Evolutionary conservation across 768 basidiomycete species (phyloP).

Genomic region (Kwoniella dejecticola): DNA sequence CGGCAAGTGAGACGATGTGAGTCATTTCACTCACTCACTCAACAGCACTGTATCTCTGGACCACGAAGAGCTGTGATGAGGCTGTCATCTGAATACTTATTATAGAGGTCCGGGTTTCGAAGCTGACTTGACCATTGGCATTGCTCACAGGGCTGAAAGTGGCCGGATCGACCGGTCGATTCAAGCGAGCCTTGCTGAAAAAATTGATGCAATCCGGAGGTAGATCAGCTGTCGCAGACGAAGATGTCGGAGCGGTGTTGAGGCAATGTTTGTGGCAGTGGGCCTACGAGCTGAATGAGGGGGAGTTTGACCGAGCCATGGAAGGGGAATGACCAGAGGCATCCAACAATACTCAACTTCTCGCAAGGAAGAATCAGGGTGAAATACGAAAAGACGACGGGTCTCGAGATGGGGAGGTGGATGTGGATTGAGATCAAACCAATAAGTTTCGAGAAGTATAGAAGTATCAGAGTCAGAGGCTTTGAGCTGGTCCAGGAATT

Average conservation of each 20-base stretch:
- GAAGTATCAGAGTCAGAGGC: no score
- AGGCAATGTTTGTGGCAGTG: constrained; percentile 55
- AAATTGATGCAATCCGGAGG: constrained; percentile 42
- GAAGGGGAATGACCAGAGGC: constrained; percentile 14
- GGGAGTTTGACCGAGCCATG: constrained; percentile 45
- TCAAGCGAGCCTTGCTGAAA: constrained; percentile 50
- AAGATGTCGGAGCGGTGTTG: constrained; percentile 48
- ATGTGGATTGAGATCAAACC: no score
- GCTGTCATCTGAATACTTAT: no score
- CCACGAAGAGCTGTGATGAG: no score
- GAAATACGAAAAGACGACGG: no score
- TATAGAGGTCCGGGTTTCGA: no score
- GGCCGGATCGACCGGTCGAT: constrained; percentile 51
- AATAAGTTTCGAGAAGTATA: no score
- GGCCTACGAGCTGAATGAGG: constrained; percentile 47
- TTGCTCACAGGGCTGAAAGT: constrained; percentile 47
- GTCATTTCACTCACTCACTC: constrained; percentile 10
- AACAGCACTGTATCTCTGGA: no score
- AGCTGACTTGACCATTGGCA: neutral
- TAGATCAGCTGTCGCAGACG: constrained; percentile 31
- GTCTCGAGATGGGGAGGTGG: no score
- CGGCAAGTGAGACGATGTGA: constrained; percentile 52
- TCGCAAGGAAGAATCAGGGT: no score
- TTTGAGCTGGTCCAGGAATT: no score
- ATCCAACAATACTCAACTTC: no score